A percentile compares a stretch with the other conserved stretches of the same genome.
phyloP scores from a whole-genome alignment of 2,329 filamentous ascomycete genomes.

The Aspergillus sp. region DNA sequence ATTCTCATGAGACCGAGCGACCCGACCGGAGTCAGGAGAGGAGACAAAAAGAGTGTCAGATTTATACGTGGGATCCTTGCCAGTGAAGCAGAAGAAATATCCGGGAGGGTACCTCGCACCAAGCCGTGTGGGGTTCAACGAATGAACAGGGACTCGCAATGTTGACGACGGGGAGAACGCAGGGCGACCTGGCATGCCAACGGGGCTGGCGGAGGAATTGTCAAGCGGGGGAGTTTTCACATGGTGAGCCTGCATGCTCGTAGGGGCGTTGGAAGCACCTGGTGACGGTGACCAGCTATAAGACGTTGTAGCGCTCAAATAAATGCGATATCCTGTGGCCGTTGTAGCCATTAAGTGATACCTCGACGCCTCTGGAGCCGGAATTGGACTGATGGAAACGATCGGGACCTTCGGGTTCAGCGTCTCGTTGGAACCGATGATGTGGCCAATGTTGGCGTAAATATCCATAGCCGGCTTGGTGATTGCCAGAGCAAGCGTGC shows the following conservation, averaged over 20 bases:
- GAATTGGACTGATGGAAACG: slow-evolving; percentile 76
- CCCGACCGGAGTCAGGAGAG: slow-evolving; percentile 78
- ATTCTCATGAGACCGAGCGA: slow-evolving; percentile 49
- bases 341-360: slow-evolving; percentile 86
- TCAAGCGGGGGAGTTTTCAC: slow-evolving; percentile 77
- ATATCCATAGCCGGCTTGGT: slow-evolving; percentile 45
- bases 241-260: slow-evolving; percentile 95
- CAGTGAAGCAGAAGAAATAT: slow-evolving; percentile 79
- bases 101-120: slow-evolving; percentile 64
- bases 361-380: slow-evolving; percentile 70
- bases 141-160: slow-evolving; percentile 41
- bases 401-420: slow-evolving; percentile 65
- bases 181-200: slow-evolving; percentile 15
- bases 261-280: slow-evolving; percentile 59
- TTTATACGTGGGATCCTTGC: slow-evolving; percentile 49
- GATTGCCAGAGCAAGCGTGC: slow-evolving; percentile 45
- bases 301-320: slow-evolving; percentile 79
- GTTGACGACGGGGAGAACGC: slow-evolving; percentile 30
- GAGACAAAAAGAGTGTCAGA: slow-evolving; percentile 70
- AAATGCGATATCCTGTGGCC: slow-evolving; percentile 80
- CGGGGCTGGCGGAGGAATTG: slow-evolving; percentile 18
- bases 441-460: slow-evolving; percentile 69
- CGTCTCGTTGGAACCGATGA: slow-evolving; percentile 61
- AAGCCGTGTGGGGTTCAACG: slow-evolving; percentile 32
- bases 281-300: slow-evolving; percentile 45